phyloP scores from a whole-genome alignment of 805 yeast species.

The Saccharomycopsis fermentans region DNA sequence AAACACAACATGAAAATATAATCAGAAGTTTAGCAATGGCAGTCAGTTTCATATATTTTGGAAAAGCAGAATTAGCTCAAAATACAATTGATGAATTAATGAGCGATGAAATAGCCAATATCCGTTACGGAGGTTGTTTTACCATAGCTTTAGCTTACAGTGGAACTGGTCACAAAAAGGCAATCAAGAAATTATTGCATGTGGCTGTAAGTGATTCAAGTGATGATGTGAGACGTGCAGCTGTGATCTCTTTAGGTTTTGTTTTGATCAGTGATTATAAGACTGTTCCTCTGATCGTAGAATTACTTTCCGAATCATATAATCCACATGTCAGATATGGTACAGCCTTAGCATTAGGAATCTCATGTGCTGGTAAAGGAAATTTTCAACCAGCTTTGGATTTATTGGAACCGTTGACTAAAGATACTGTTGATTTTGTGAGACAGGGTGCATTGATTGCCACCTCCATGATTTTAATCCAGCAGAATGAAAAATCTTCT shows the following conservation, averaged over 20 bases:
- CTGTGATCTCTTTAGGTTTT: slow-evolving; percentile 87
- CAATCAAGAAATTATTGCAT: slow-evolving; percentile 78
- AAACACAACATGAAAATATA: slow-evolving; percentile 92
- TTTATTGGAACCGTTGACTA: slow-evolving; percentile 82
- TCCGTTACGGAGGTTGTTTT: slow-evolving; percentile 94
- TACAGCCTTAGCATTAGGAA: slow-evolving; percentile 94
- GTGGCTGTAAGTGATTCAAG: slow-evolving; percentile 93
- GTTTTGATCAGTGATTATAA: slow-evolving; percentile 82
- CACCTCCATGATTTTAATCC: slow-evolving; percentile 79
- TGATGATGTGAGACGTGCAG: slow-evolving; percentile 94
- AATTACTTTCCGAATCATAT: slow-evolving; percentile 84
- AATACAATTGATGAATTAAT: slow-evolving; percentile 53
- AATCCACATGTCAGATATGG: slow-evolving; percentile 98
- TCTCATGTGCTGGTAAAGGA: slow-evolving; percentile 93
- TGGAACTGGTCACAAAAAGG: slow-evolving; percentile 86
- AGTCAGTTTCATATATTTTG: slow-evolving; percentile 76
- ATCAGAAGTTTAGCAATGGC: slow-evolving; percentile 90
- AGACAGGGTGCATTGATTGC: slow-evolving; percentile 97
- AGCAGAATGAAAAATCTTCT: slow-evolving; percentile 71
- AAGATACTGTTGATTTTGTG: slow-evolving; percentile 93
- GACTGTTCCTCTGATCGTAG: slow-evolving; percentile 92
- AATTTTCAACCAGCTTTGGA: slow-evolving; percentile 72
- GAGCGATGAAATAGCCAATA: slow-evolving; percentile 65
- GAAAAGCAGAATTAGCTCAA: slow-evolving; percentile 76
- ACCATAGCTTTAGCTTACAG: slow-evolving; percentile 93